phyloP scores from a whole-genome alignment of 2,329 filamentous ascomycete genomes.

The Clonostachys chloroleuca region DNA sequence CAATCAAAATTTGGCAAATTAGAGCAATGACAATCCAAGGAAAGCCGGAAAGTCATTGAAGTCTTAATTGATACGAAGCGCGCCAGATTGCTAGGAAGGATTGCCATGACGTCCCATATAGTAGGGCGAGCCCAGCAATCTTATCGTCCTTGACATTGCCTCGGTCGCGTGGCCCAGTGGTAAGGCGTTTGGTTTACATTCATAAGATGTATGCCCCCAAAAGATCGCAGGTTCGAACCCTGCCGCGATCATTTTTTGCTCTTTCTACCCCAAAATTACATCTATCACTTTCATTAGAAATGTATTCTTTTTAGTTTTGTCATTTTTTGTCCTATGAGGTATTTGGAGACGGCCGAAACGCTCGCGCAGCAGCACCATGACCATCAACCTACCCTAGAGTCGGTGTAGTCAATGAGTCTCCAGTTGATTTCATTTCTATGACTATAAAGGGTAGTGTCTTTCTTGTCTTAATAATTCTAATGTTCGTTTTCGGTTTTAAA shows the following conservation, averaged over 20 bases:
- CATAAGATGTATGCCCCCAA: conserved; percentile 3
- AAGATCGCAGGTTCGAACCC: conserved; percentile 15
- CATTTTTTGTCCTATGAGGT: background rate
- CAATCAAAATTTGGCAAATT: too few species aligned
- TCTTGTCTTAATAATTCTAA: background rate
- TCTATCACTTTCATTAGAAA: background rate
- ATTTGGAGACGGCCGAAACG: background rate
- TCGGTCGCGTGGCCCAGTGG: conserved; percentile 10
- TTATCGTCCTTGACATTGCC: background rate
- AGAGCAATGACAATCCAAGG: too few species aligned
- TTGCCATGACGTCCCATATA: too few species aligned
- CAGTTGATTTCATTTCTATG: background rate
- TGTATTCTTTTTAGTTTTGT: background rate
- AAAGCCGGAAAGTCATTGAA: too few species aligned
- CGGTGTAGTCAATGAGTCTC: background rate
- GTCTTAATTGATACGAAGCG: too few species aligned
- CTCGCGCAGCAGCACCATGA: background rate
- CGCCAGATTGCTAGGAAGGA: too few species aligned
- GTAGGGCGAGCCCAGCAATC: too few species aligned
- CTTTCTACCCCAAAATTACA: background rate
- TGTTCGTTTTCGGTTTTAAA: background rate
- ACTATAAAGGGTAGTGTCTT: background rate
- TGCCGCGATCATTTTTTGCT: conserved; percentile 8
- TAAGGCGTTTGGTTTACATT: conserved; percentile 8
- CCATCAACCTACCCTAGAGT: too few species aligned